phyloP scores from a whole-genome alignment of 1,139 yeast genomes.

The Scheffersomyces illinoinensis region DNA sequence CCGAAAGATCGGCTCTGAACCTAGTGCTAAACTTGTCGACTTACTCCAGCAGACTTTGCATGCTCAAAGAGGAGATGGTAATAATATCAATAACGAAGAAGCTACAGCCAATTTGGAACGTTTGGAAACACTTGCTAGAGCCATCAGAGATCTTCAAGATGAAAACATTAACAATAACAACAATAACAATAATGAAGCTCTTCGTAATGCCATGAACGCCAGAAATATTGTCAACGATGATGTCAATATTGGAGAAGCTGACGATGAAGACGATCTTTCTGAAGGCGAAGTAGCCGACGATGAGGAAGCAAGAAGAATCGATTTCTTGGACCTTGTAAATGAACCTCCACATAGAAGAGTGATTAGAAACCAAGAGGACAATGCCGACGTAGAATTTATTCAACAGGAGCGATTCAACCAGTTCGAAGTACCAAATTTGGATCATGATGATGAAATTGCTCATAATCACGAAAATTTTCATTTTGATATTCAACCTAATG shows the following conservation, averaged over 20 bases:
- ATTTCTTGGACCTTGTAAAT: neutral
- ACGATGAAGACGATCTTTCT: neutral
- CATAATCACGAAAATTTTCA: constrained; percentile 1
- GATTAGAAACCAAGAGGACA: constrained; percentile 1
- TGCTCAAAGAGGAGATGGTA: constrained; percentile 24
- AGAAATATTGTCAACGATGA: constrained; percentile 1
- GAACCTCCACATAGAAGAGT: constrained; percentile 5
- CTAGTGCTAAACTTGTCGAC: constrained; percentile 42
- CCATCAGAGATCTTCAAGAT: constrained; percentile 31
- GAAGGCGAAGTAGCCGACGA: constrained; percentile 4
- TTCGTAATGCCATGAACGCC: constrained; percentile 20
- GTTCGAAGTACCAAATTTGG: constrained; percentile 3
- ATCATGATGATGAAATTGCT: constrained; percentile 1
- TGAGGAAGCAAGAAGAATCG: constrained; percentile 4
- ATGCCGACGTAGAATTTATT: constrained; percentile 1
- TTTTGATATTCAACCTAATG: constrained; percentile 3
- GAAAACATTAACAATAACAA: constrained; percentile 7
- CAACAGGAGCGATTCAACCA: constrained; percentile 3
- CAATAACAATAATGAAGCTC: constrained; percentile 15
- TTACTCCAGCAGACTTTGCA: constrained; percentile 27
- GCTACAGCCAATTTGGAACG: constrained; percentile 25
- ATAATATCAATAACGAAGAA: constrained; percentile 18
- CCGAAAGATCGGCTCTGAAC: constrained; percentile 60
- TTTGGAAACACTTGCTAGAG: constrained; percentile 31
- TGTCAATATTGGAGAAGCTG: constrained; percentile 5